Conservation (phyloP, 306 rosid species). For the Vigna angularis region DNA sequence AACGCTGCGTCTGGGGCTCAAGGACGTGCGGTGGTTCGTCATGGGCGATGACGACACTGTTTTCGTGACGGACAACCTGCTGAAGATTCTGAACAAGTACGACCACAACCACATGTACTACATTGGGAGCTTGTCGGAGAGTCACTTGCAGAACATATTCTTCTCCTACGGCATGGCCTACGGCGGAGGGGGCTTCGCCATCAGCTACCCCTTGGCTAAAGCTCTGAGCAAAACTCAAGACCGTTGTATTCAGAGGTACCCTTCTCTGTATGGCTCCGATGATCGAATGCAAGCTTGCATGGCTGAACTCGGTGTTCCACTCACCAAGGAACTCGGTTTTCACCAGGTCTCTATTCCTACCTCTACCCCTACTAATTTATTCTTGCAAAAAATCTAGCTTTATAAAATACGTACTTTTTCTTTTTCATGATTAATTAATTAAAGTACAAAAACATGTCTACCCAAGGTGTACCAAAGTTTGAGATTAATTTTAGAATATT, state of each 20-base stretch:
- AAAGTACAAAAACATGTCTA: too few relatives aligned
- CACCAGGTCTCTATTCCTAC: constrained; percentile 66
- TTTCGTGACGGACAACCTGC: constrained; percentile 76
- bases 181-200: constrained; percentile 97
- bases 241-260: constrained; percentile 83
- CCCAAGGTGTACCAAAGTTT: too few relatives aligned
- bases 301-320: constrained; percentile 99
- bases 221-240: constrained; percentile 83
- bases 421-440: too few relatives aligned
- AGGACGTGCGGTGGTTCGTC: constrained; percentile 85
- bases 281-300: constrained; percentile 98
- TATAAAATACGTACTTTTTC: too few relatives aligned
- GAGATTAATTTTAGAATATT: too few relatives aligned
- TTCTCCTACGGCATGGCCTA: constrained; percentile 98
- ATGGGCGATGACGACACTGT: constrained; percentile 99
- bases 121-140: constrained; percentile 89
- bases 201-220: constrained; percentile 77
- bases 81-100: constrained; percentile 71
- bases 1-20: constrained; percentile 72
- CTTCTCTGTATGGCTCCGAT: constrained; percentile 91
- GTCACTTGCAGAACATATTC: constrained; percentile 90
- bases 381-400: too few relatives aligned
- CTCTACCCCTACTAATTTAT: neutral
- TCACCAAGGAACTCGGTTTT: constrained; percentile 92
- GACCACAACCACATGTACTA: constrained; percentile 81